Conservation (phyloP, 2,329 filamentous ascomycete species). For the Talaromyces sp. region DNA sequence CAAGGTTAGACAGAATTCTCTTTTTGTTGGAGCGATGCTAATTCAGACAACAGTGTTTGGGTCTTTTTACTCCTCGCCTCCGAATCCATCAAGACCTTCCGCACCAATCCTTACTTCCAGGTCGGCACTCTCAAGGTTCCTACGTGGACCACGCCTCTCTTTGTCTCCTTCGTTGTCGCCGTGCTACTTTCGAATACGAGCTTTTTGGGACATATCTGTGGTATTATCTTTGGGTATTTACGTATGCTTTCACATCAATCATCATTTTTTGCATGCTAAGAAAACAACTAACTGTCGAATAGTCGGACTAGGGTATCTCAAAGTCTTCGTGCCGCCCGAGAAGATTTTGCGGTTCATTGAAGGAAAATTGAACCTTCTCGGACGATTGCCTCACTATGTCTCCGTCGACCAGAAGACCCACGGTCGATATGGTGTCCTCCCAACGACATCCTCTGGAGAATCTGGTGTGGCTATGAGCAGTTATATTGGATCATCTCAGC, state of each 20-base stretch:
- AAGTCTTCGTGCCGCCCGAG: slow-evolving; percentile 84
- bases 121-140: slow-evolving; percentile 67
- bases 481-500: slow-evolving; percentile 58
- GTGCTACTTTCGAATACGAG: slow-evolving; percentile 76
- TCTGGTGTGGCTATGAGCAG: slow-evolving; percentile 47
- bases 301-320: slow-evolving; percentile 85
- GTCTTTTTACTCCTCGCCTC: slow-evolving; percentile 80
- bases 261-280: background rate
- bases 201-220: slow-evolving; percentile 80
- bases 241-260: slow-evolving; percentile 53
- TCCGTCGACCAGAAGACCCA: slow-evolving; percentile 95
- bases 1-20: slow-evolving; percentile 56
- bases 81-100: slow-evolving; percentile 81
- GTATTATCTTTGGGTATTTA: slow-evolving; percentile 76
- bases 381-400: slow-evolving; percentile 81
- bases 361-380: slow-evolving; percentile 77
- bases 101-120: slow-evolving; percentile 70
- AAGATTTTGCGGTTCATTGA: slow-evolving; percentile 84
- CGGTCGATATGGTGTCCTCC: slow-evolving; percentile 83
- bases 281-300: background rate
- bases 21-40: slow-evolving; percentile 6
- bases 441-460: slow-evolving; percentile 44
- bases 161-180: slow-evolving; percentile 66
- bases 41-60: slow-evolving; percentile 67
- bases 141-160: slow-evolving; percentile 85